Conservation (phyloP, 148 eudicot genomes). For the Fagopyrum homotropicum region DNA sequence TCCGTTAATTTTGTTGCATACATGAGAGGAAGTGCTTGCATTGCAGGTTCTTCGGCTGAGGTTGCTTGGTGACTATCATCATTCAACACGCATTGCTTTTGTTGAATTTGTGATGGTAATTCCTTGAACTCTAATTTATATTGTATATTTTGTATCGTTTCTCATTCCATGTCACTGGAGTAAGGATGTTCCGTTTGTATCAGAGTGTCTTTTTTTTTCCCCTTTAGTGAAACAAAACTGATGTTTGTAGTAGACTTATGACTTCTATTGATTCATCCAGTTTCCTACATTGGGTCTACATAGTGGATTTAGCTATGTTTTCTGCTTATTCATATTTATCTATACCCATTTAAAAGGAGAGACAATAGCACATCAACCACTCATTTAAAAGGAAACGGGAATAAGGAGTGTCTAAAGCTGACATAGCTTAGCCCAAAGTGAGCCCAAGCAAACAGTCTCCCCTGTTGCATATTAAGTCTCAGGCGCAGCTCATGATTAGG, state of each 20-base stretch:
- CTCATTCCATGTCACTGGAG: background rate
- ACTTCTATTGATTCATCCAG: background rate
- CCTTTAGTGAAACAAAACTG: background rate
- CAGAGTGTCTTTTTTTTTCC: background rate
- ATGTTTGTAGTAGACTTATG: background rate
- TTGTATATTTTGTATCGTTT: background rate
- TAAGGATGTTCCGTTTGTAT: background rate
- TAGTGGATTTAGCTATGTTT: no score
- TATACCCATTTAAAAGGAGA: no score
- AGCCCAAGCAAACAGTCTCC: background rate
- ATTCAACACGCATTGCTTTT: constrained; percentile 16
- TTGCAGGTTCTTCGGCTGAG: constrained; percentile 12
- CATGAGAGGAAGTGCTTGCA: background rate
- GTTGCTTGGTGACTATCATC: constrained; percentile 15
- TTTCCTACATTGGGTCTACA: background rate
- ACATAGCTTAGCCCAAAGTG: background rate
- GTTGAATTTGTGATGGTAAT: constrained; percentile 16
- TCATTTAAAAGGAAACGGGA: no score
- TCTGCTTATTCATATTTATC: no score
- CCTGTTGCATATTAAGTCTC: background rate
- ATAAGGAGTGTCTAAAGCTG: background rate
- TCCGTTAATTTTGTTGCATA: background rate
- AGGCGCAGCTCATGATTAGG: background rate
- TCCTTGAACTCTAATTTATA: background rate
- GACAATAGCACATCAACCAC: no score